phyloP scores from a whole-genome alignment of 495 filamentous ascomycete genomes.

The Xylaria palmicola region DNA sequence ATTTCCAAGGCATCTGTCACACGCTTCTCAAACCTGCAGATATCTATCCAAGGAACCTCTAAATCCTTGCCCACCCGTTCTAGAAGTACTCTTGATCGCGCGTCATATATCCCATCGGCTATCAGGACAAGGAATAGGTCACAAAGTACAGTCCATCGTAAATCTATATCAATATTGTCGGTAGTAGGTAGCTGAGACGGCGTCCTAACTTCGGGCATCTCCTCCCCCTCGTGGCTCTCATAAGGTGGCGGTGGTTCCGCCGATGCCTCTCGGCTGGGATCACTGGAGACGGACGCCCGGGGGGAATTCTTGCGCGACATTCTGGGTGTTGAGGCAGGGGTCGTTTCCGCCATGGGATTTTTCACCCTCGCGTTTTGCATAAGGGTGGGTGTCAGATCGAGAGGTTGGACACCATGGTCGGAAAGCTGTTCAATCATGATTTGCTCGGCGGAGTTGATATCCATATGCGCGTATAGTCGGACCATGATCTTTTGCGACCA shows the following conservation, averaged over 20 bases:
- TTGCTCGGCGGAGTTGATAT: conserved; percentile 86
- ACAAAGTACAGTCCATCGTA: conserved; percentile 96
- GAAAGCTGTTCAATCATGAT: conserved; percentile 98
- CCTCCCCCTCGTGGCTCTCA: conserved; percentile 64
- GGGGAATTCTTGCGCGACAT: conserved; percentile 17
- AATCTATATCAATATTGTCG: conserved; percentile 87
- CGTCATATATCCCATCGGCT: conserved; percentile 91
- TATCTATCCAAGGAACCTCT: conserved; percentile 84
- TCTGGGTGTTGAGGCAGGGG: conserved; percentile 26
- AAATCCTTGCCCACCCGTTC: conserved; percentile 79
- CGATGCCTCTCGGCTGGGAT: conserved; percentile 33
- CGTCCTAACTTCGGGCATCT: conserved; percentile 70
- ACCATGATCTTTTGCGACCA: conserved; percentile 99
- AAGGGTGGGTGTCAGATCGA: conserved; percentile 77
- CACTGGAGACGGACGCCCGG: conserved; percentile 24
- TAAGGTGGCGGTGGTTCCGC: conserved; percentile 69
- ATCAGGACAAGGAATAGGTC: conserved; percentile 94
- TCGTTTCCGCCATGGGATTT: conserved; percentile 72
- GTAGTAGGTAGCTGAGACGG: conserved; percentile 78
- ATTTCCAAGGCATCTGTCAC: conserved; percentile 97
- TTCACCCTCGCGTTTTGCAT: conserved; percentile 93
- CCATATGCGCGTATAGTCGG: conserved; percentile 91
- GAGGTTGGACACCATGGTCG: conserved; percentile 83
- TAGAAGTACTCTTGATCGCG: conserved; percentile 80
- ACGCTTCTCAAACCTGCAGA: conserved; percentile 95